These are phyloP conservation scores for Punica granatum DNA, from an alignment of 345 rosid genomes.

Conservation along the genomic window DNA sequence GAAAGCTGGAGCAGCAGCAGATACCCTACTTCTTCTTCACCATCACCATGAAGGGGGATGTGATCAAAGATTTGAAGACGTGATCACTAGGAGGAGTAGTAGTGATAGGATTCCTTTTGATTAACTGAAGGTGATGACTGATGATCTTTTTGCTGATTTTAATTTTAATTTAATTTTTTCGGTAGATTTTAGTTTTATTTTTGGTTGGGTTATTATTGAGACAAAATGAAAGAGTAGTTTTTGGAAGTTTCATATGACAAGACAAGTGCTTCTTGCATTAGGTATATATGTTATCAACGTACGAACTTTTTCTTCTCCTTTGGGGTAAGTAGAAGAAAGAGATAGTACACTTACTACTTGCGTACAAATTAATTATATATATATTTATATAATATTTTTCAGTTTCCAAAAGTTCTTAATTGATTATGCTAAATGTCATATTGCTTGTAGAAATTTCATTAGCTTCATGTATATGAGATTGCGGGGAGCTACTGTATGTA, in stretches of 20 bases:
- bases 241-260: neutral
- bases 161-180: neutral
- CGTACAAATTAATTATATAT: neutral
- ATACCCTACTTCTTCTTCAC: slow-evolving; percentile 1
- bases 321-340: neutral
- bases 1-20: slow-evolving; percentile 18
- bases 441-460: neutral
- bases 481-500: too few relatives aligned
- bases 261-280: neutral
- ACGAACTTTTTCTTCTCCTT: neutral
- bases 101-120: neutral
- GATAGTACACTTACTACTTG: neutral
- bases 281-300: neutral
- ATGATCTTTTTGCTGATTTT: neutral
- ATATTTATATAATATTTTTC: neutral
- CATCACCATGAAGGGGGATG: slow-evolving; percentile 10
- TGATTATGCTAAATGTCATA: too few relatives aligned
- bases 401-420: too few relatives aligned
- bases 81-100: neutral
- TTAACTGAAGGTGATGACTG: neutral
- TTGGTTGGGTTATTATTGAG: neutral
- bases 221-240: neutral
- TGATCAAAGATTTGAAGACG: neutral
- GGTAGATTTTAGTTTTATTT: neutral
- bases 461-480: too few relatives aligned